Evolutionary conservation across 2,329 filamentous ascomycete genomes (phyloP).

Genomic region (Raffaelea arxii): DNA sequence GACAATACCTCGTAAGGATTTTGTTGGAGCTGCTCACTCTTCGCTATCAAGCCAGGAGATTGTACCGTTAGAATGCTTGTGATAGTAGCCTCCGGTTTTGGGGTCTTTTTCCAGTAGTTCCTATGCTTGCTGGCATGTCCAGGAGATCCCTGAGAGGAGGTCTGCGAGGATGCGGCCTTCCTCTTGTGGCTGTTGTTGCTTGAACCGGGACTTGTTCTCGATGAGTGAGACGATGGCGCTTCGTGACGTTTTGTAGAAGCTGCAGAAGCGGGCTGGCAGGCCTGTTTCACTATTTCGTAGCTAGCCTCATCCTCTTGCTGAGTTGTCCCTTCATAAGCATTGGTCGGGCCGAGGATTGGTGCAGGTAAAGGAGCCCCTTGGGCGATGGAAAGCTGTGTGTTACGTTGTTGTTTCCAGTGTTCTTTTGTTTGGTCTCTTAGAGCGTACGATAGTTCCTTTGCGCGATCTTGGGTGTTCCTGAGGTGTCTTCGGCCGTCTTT

Average conservation of each 20-base stretch:
- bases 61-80: conserved; percentile 2
- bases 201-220: background rate
- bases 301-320: background rate
- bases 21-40: background rate
- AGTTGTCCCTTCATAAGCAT: background rate
- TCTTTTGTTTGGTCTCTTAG: conserved; percentile 6
- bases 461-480: conserved; percentile 7
- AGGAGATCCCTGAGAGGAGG: background rate
- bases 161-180: background rate
- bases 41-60: conserved; percentile 1
- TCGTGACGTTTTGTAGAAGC: background rate
- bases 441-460: conserved; percentile 6
- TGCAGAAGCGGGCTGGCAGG: background rate
- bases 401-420: background rate
- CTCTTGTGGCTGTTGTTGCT: background rate
- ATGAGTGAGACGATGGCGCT: background rate
- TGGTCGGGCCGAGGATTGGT: background rate
- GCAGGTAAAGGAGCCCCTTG: background rate
- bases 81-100: conserved; percentile 1
- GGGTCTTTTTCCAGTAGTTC: conserved; percentile 2
- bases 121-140: background rate
- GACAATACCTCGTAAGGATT: background rate
- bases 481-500: conserved; percentile 5
- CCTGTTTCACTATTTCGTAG: background rate
- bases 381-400: background rate